Evolutionary conservation across 371 early-diverging fungal genomes (phyloP), one percentile per base, ranked within the genome.

Genomic region (Actinomortierella wolfii): DNA sequence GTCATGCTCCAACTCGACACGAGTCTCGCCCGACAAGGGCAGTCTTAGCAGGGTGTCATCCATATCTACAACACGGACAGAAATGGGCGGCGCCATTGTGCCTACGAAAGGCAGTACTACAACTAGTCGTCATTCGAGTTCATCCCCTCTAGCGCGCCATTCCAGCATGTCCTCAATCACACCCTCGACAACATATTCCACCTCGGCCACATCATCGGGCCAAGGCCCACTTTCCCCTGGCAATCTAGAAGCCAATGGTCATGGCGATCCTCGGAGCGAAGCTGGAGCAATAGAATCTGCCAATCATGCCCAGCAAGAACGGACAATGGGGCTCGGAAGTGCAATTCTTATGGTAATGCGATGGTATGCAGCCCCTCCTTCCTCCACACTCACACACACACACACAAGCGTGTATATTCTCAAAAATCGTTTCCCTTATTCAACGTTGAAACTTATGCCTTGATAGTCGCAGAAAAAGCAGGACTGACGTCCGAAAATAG

Each of bases 271-370:
- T 6, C 34, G 34, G 11, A 11, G 34, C 34, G 34, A 34, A 4
- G 34, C 7, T 11, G n/a, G n/a, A n/a, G n/a, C n/a, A n/a, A n/a
- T n/a, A n/a, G 34, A 11, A 11, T 11, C 7, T 34, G 11, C 34
- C 34, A 11, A 6, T 11, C 4, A 34, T 18, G 0, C 39, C 23
- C 54, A 51, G 0, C 59, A 28, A 5, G 74, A 74, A 17, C 62
- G 74, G 40, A 74, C 67, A 0, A 74, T 74, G 74, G 74, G 74
- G 6, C 49, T 74, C 11, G 50, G 52, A 52, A 74, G 74, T 51
- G 74, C 74, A 42, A 54, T 67, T 67, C 74, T 74, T 59, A 74
- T 74, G 74, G 74, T 74, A 74, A 74, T 74, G 74, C 56, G 54
- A 67, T 61, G 74, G 74, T 74, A 73, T 51, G 74, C 34, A 34